Percentiles rank a stretch among this genome's conserved stretches.
These are phyloP conservation scores for Fusarium albidum DNA, from an alignment of 2,329 filamentous ascomycete species.

Conservation along the genomic window DNA sequence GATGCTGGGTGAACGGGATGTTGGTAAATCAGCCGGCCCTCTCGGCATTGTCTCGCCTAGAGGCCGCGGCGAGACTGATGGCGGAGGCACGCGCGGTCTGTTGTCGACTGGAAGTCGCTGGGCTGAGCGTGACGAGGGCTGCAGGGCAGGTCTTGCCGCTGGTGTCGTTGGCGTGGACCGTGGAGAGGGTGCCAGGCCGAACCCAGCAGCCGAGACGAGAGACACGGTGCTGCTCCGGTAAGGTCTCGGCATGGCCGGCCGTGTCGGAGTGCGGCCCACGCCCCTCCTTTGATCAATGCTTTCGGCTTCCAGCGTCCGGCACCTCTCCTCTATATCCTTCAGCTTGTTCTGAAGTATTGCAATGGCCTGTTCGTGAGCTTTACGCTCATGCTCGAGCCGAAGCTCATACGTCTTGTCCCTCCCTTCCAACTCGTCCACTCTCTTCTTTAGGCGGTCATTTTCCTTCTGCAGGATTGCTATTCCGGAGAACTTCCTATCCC, in stretches of 20 bases:
- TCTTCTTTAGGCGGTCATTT: conserved; percentile 44
- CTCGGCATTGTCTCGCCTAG: conserved; percentile 10
- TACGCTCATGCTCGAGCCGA: conserved; percentile 48
- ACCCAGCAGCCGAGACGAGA: conserved; percentile 16
- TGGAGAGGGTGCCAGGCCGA: conserved; percentile 32
- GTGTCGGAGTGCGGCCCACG: conserved; percentile 23
- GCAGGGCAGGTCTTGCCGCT: conserved; percentile 27
- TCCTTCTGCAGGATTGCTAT: conserved; percentile 43
- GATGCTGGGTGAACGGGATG: conserved; percentile 39
- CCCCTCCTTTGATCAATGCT: conserved; percentile 33
- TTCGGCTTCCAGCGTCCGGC: conserved; percentile 42
- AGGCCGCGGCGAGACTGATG: conserved; percentile 18
- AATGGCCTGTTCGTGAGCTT: conserved; percentile 44
- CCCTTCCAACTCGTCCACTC: conserved; percentile 48
- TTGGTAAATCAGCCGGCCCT: conserved; percentile 22
- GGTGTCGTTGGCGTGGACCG: conserved; percentile 38
- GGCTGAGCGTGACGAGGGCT: conserved; percentile 27
- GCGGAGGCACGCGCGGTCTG: conserved; percentile 17
- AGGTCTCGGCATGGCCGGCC: conserved; percentile 30
- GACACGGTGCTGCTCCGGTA: conserved; percentile 28
- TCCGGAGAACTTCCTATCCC: conserved; percentile 46
- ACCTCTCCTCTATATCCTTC: conserved; percentile 46
- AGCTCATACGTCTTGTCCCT: conserved; percentile 51
- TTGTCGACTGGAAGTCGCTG: conserved; percentile 25
- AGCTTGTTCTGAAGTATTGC: conserved; percentile 46